phyloP scores from a whole-genome alignment of 176 grass and related monocot species.

The Miscanthus lutarioriparius region DNA sequence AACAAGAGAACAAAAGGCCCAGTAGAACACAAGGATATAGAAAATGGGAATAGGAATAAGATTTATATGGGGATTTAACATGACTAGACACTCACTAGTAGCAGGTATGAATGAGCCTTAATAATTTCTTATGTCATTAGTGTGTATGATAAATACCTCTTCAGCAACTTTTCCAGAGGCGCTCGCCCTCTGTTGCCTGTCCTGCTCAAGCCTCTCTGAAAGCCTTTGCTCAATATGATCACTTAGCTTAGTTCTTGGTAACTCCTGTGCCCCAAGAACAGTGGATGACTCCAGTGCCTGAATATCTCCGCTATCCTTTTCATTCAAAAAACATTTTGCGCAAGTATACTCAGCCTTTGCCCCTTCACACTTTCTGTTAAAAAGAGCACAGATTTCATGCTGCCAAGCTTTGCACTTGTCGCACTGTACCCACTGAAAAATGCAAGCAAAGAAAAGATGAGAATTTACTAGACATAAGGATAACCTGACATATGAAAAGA shows the following conservation, averaged over 20 bases:
- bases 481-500: conserved; percentile 1
- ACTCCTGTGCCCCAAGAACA: conserved; percentile 70
- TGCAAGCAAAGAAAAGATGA: conserved; percentile 40
- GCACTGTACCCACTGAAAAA: conserved; percentile 90
- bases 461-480: conserved; percentile 21
- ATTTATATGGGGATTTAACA: neutral
- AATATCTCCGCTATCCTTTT: conserved; percentile 56
- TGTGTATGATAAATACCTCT: conserved; percentile 58
- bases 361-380: conserved; percentile 69
- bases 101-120: conserved; percentile 8
- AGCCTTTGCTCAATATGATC: conserved; percentile 90
- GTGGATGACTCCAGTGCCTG: conserved; percentile 38
- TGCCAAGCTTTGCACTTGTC: conserved; percentile 92
- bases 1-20: conserved; percentile 13
- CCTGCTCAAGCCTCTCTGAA: conserved; percentile 63
- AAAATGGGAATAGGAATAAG: neutral
- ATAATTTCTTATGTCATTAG: neutral
- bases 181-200: conserved; percentile 64
- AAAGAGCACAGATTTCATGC: conserved; percentile 97
- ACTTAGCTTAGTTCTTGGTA: conserved; percentile 77
- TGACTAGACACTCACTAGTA: neutral
- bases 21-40: neutral
- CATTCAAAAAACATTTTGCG: conserved; percentile 73
- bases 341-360: conserved; percentile 75
- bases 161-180: conserved; percentile 57